Base-by-base conservation (phyloP, 306 rosid genomes). In the Lupinus albus region DNA sequence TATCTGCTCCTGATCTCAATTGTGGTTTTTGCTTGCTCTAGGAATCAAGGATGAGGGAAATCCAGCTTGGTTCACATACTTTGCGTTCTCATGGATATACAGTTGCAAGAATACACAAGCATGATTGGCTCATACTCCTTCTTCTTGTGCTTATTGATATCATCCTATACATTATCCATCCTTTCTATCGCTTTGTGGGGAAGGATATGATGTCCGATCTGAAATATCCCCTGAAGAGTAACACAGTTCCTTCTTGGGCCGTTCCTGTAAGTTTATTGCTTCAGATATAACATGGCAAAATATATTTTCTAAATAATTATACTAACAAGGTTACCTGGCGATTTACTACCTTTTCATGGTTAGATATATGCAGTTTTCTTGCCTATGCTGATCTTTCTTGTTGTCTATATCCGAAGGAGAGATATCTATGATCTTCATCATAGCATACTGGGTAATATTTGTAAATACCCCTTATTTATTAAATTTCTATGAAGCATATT, bases 351-450 rank as follows among this genome's bases (percentile, higher is more conserved):
- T 76, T 63, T 65, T 41, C 58, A 47, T 64, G 80, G 65, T 59
- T 79, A 91, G 97, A 59, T 89, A 11, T 89, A 82, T 68, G 88
- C 95, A 70, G 46, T 70, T 78, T 61, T 85, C 48, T 75, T 91
- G 86, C 97, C 97, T 55, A 61, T 87, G 3, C 75, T 57, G 33
- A 72, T 91, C 75, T 88, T 91, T 81, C 61, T 89, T 56, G 11
- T 83, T 42, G 76, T 88, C 60, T 91, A 88, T 69, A 36, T 77
- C 55, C 94, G 90, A 44, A 85, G 97, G 80, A 88, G 84, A 75
- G 94, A 85, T 39, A 82, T 91, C 68, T 91, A 91, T 16, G 97
- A 91, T 81, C 92, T 91, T 80, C 97, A 91, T 70, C 97, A 91
- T 66, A 94, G 96, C 67, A 44, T 91, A 51, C 77, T 91, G 71